A percentile compares a stretch with the other conserved stretches of the same genome.
phyloP scores from a whole-genome alignment of 2,329 filamentous ascomycete species.

The Beauveria caledonica region DNA sequence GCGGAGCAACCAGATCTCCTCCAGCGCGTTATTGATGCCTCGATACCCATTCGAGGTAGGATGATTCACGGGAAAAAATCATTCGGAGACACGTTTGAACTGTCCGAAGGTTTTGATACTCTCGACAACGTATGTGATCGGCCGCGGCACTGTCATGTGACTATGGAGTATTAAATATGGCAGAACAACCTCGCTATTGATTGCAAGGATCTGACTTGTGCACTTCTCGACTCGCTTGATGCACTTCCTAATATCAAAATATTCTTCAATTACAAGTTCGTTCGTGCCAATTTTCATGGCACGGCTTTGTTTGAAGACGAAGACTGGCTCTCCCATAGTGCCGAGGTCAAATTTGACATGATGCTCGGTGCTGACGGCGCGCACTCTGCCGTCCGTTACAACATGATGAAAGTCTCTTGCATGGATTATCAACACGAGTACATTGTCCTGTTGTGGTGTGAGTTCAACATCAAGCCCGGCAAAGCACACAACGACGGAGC shows the following conservation, averaged over 20 bases:
- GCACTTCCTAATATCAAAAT: conserved; percentile 79
- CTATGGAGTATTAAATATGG: neutral
- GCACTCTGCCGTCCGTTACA: conserved; percentile 54
- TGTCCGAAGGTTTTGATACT: conserved; percentile 84
- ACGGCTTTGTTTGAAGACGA: conserved; percentile 78
- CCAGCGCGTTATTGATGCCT: conserved; percentile 63
- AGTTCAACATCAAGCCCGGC: conserved; percentile 69
- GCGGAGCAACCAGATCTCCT: conserved; percentile 60
- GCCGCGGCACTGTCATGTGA: neutral
- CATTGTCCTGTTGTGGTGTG: conserved; percentile 95
- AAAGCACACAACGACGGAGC: conserved; percentile 20
- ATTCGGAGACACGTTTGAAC: conserved; percentile 61
- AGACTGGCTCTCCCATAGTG: conserved; percentile 29
- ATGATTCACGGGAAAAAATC: conserved; percentile 79
- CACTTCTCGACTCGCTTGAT: conserved; percentile 75
- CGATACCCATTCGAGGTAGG: conserved; percentile 87
- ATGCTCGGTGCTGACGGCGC: conserved; percentile 74
- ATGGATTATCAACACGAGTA: conserved; percentile 93
- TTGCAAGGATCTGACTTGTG: conserved; percentile 71
- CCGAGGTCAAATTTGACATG: conserved; percentile 81
- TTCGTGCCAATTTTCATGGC: conserved; percentile 75
- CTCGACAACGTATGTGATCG: conserved; percentile 62
- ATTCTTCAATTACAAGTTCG: conserved; percentile 85
- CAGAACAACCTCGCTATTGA: conserved; percentile 82
- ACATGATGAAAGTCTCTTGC: conserved; percentile 89